These are phyloP conservation scores for Pilaira anomala DNA, from an alignment of 192 early-diverging fungal genomes.

Conservation along the genomic window DNA sequence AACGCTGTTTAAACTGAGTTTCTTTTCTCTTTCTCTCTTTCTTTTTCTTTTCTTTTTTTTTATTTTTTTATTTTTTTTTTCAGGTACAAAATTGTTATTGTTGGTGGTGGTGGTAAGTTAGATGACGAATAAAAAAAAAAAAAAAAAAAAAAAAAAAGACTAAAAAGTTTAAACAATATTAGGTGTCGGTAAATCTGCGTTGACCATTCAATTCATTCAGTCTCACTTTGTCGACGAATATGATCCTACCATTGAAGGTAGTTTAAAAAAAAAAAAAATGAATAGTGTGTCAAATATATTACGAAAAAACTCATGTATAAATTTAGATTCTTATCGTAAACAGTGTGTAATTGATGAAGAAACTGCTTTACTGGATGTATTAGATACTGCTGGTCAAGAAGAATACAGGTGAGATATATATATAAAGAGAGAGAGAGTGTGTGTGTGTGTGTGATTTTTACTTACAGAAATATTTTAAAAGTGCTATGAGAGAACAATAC, in stretches of 20 bases:
- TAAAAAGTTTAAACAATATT: constrained; percentile 1
- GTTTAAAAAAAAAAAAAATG: not conserved
- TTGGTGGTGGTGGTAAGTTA: constrained; percentile 52
- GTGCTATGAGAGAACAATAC: constrained; percentile 69
- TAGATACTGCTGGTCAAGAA: constrained; percentile 97
- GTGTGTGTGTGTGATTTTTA: not conserved
- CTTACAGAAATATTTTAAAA: constrained; percentile 2
- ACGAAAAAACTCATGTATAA: not conserved
- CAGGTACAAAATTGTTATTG: constrained; percentile 55
- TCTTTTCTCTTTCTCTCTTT: not conserved
- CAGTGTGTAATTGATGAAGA: constrained; percentile 94
- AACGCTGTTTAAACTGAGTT: not conserved
- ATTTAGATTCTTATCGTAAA: constrained; percentile 89
- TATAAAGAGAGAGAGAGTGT: not conserved
- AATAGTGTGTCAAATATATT: too few relatives aligned
- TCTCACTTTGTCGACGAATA: constrained; percentile 87
- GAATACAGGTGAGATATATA: constrained; percentile 60
- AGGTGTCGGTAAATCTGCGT: constrained; percentile 75
- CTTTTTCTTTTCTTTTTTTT: not conserved
- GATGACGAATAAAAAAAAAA: not conserved
- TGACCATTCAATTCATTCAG: constrained; percentile 81
- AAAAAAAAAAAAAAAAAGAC: not conserved
- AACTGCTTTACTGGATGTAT: constrained; percentile 85
- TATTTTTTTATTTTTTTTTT: not conserved
- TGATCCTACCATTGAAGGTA: constrained; percentile 91